phyloP scores from a whole-genome alignment of 345 rosid genomes.

The Erysimum cheiranthoides region DNA sequence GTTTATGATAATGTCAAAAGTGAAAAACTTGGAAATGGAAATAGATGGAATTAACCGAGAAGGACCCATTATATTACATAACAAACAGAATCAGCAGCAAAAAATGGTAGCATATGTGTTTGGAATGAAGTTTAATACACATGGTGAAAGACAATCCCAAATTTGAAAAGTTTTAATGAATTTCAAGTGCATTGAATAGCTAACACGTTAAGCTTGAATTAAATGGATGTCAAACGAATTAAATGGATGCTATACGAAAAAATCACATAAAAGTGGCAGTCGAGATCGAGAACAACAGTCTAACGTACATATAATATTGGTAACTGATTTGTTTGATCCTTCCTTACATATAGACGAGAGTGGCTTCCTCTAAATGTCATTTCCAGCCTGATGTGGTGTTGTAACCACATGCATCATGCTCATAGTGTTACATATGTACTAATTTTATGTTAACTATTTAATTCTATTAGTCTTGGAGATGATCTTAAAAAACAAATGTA shows the following conservation, averaged over 20 bases:
- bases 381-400: too few species aligned
- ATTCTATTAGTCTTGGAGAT: too few species aligned
- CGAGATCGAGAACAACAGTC: not conserved
- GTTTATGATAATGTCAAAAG: not conserved
- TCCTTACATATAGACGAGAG: not conserved
- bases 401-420: too few species aligned
- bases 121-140: not conserved
- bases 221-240: not conserved
- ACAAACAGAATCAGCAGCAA: not conserved
- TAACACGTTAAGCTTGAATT: constrained; percentile 1
- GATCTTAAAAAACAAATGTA: too few species aligned
- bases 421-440: too few species aligned
- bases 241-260: not conserved
- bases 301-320: not conserved
- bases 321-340: not conserved
- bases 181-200: not conserved
- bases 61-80: not conserved
- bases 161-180: not conserved
- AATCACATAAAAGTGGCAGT: not conserved
- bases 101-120: not conserved
- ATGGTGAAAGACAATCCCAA: not conserved
- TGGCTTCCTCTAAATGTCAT: too few species aligned
- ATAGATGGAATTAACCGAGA: not conserved
- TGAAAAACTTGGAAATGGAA: not conserved
- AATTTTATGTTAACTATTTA: too few species aligned